Conservation (phyloP, 2,329 filamentous ascomycete species). For the Ascosphaera apis region DNA sequence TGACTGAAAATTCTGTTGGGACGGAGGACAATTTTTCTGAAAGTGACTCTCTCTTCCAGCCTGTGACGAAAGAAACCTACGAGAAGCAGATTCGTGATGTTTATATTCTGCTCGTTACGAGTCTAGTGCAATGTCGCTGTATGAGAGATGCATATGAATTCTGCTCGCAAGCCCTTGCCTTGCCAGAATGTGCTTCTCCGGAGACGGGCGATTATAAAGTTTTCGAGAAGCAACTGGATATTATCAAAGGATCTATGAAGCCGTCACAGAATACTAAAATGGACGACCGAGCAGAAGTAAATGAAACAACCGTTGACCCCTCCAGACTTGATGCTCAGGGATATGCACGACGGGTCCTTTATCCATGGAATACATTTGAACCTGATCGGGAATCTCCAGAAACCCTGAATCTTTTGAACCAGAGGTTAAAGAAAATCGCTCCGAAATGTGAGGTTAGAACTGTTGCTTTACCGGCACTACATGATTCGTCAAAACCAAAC, state of each 20-base stretch:
- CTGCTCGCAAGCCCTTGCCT: slow-evolving; percentile 11
- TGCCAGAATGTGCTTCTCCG: slow-evolving; percentile 6
- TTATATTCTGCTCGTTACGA: slow-evolving; percentile 16
- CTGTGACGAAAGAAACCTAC: slow-evolving; percentile 9
- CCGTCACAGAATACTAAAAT: background rate
- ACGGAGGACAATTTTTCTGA: slow-evolving; percentile 8
- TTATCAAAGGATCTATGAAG: slow-evolving; percentile 8
- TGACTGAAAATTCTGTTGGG: slow-evolving; percentile 3
- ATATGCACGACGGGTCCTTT: slow-evolving; percentile 29
- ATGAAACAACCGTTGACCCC: slow-evolving; percentile 11
- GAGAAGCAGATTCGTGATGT: slow-evolving; percentile 13
- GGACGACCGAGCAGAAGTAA: slow-evolving; percentile 3
- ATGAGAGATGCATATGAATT: slow-evolving; percentile 20
- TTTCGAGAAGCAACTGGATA: slow-evolving; percentile 11
- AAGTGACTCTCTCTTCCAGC: slow-evolving; percentile 11
- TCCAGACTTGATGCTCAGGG: slow-evolving; percentile 16
- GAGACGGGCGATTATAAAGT: slow-evolving; percentile 1
- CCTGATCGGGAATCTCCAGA: slow-evolving; percentile 32
- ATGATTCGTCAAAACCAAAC: slow-evolving; percentile 13
- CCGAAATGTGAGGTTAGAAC: slow-evolving; percentile 63
- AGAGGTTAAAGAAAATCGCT: slow-evolving; percentile 42
- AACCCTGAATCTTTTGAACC: slow-evolving; percentile 45
- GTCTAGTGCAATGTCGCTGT: slow-evolving; percentile 17
- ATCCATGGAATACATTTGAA: slow-evolving; percentile 40
- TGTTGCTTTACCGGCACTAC: slow-evolving; percentile 50